phyloP scores from a whole-genome alignment of 345 rosid species.

The Camelina sativa region DNA sequence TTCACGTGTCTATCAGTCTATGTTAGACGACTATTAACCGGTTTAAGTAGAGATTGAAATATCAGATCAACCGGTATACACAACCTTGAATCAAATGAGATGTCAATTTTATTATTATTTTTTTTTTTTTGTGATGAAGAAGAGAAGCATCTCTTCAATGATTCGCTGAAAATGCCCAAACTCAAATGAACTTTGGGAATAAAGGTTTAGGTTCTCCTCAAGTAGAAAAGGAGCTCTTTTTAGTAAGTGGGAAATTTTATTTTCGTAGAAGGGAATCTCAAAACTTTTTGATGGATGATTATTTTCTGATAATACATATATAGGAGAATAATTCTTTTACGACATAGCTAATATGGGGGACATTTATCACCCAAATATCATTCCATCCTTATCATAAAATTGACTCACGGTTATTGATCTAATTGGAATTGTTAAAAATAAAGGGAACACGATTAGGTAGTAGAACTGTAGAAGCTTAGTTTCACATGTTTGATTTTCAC shows the following conservation, averaged over 20 bases:
- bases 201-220: conserved; percentile 40
- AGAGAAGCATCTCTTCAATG: conserved; percentile 38
- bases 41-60: conserved; percentile 8
- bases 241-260: conserved; percentile 22
- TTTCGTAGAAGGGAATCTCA: conserved; percentile 19
- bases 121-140: conserved; percentile 10
- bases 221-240: conserved; percentile 30
- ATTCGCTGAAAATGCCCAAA: conserved; percentile 40
- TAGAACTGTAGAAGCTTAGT: conserved; percentile 8
- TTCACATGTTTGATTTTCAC: conserved; percentile 1
- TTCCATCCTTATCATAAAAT: background rate
- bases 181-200: conserved; percentile 37
- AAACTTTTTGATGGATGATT: background rate
- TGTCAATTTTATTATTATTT: no score
- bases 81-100: background rate
- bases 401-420: background rate
- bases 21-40: conserved; percentile 5
- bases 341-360: conserved; percentile 19
- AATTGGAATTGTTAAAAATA: no score
- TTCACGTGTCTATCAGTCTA: conserved; percentile 2
- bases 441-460: background rate
- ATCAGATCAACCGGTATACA: conserved; percentile 10
- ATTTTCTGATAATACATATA: conserved; percentile 5
- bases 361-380: conserved; percentile 18
- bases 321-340: conserved; percentile 14